These are phyloP conservation scores for Cucurbita argyrosperma DNA, from an alignment of 306 rosid genomes.

Conservation along the genomic window DNA sequence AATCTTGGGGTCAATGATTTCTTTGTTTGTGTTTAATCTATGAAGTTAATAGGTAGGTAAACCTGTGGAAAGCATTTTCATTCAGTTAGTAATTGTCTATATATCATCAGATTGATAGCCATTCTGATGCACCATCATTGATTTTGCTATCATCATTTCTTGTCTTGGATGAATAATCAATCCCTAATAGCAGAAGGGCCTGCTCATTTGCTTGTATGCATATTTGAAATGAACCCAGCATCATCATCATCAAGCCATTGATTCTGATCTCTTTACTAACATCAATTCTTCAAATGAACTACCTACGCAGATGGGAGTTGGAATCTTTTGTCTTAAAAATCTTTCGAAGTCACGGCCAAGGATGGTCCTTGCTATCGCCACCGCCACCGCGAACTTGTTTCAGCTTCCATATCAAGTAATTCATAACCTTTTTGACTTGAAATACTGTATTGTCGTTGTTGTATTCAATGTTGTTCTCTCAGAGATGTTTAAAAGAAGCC, in stretches of 20 bases:
- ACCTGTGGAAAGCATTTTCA: background rate
- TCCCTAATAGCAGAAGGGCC: background rate
- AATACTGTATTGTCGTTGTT: conserved; percentile 5
- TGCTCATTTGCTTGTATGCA: background rate
- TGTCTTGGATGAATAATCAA: background rate
- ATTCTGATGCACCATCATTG: background rate
- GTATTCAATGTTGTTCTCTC: conserved; percentile 1
- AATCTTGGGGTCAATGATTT: background rate
- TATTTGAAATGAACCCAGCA: background rate
- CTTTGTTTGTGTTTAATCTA: background rate
- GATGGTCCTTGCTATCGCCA: background rate
- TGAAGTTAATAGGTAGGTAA: background rate
- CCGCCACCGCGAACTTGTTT: background rate
- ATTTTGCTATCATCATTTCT: background rate
- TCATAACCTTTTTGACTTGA: background rate
- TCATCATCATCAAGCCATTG: background rate
- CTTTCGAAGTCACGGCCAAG: background rate
- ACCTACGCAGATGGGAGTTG: background rate
- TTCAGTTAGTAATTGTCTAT: background rate
- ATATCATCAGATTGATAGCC: background rate
- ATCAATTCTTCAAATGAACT: background rate
- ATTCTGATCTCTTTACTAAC: background rate
- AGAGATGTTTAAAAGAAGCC: background rate
- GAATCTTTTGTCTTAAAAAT: background rate
- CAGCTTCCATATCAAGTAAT: conserved; percentile 7